Evolutionary conservation across 768 basidiomycete species (phyloP).

Genomic region (Cubamyces sp.): DNA sequence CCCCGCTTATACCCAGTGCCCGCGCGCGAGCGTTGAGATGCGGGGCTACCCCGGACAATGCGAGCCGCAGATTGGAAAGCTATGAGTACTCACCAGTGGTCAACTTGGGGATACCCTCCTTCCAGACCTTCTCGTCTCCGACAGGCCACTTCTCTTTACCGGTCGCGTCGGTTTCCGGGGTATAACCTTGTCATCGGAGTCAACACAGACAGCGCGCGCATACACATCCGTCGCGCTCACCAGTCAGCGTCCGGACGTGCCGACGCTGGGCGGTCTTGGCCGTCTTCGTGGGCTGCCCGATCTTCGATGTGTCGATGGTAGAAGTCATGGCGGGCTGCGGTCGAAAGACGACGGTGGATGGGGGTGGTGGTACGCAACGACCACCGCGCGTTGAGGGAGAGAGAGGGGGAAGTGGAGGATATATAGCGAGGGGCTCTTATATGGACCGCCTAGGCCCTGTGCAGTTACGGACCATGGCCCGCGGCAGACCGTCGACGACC

Average conservation of each 20-base stretch:
- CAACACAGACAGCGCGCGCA: not conserved
- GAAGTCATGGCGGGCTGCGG: conserved; percentile 26
- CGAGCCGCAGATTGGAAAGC: not conserved
- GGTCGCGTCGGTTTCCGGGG: conserved; percentile 73
- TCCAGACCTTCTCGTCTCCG: conserved; percentile 80
- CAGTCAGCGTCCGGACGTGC: conserved; percentile 64
- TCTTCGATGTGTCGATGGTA: conserved; percentile 30
- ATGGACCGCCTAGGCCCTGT: conserved; percentile 5
- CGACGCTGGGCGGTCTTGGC: conserved; percentile 49
- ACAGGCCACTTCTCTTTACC: conserved; percentile 87
- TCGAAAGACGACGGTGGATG: not conserved
- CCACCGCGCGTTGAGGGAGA: not conserved
- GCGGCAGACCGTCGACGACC: not conserved
- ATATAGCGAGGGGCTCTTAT: conserved; percentile 1
- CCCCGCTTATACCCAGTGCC: too few species aligned
- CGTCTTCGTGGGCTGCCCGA: conserved; percentile 31
- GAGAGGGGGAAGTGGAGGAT: not conserved
- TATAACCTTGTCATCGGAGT: conserved; percentile 56
- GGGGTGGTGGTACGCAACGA: not conserved
- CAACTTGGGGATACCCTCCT: conserved; percentile 57
- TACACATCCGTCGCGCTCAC: conserved; percentile 21
- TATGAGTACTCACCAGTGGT: conserved; percentile 52
- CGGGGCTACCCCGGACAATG: too few species aligned
- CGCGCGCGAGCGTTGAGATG: too few species aligned
- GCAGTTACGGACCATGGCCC: not conserved